Base-by-base conservation (phyloP, 495 filamentous ascomycete species). In the Trichodelitschia bisporula region DNA sequence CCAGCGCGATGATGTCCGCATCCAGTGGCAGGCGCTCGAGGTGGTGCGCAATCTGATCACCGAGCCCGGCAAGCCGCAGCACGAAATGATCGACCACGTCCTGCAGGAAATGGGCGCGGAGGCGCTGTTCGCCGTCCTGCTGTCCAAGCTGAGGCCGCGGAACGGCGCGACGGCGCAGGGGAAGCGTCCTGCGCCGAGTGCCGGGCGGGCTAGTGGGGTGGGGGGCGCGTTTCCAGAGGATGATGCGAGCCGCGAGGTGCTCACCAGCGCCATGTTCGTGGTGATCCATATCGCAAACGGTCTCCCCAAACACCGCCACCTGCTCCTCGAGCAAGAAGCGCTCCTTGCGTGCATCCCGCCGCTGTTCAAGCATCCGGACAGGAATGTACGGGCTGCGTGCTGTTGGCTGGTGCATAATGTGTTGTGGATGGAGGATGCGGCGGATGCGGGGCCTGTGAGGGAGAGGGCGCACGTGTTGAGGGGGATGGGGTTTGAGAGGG, bases 21-120 rank as follows among this genome's bases (percentile, higher is more conserved):
- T 92, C 11, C 84, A 93, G 46, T 78, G 91, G 37, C 80, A 95
- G 47, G 79, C 69, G 0, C 63, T 95, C 18, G 74, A 83, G 31
- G 67, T 89, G 35, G 62, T 97, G 31, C 63, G 82, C 28, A 97
- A 97, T 47, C 57, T 92, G n/a, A 72, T 91, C 37, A 71, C 68
- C 33, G 72, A 72, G 9, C 45, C 54, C 6, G 66, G 64, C 32
- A n/a, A 19, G 15, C 12, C 10, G 16, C 59, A 64, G 5, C 46
- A 62, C 4, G 72, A 79, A 38, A 82, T 90, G 69, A 73, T 90
- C 35, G 80, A 91, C 38, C 62, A 66, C 33, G 48, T 93, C n/a
- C 72, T 91, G 46, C 56, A 51, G 21, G 59, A 65, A 29, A 53
- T 91, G n/a, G 78, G 77, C 12, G 61, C 77, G 40, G 63, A 74